Evolutionary conservation across 352 stramenopile genomes (phyloP), one percentile per base, ranked within the genome.

Genomic region (Phytopythium oedochilum): DNA sequence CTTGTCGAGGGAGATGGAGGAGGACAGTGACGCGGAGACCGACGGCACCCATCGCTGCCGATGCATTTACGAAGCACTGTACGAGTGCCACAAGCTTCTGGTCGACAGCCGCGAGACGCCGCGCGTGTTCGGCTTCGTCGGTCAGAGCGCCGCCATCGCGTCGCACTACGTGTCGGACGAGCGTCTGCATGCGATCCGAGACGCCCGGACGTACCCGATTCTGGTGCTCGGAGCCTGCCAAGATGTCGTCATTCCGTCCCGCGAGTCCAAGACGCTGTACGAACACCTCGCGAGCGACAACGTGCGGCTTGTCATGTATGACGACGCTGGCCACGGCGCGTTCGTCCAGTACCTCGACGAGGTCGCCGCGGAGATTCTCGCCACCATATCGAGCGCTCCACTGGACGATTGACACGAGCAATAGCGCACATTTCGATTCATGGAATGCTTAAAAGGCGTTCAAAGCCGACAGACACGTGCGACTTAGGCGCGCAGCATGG

Each of bases 331-430:
- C 0, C 73, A 83, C 48, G 70, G 68, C 5, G 63, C 72, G 5
- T 69, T 78, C 48, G 54, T 75, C 32, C 70, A 83, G 57, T 70
- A 76, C 39, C 55, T 77, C n/a, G 68, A 75, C 20, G 70, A 73
- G 23, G 53, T 80, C 6, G 62, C 63, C 5, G 18, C 44, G 3
- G 73, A 78, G 14, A 63, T 83, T 39, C 29, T 78, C 28, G 62
- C 40, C 10, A 70, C 61, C 1, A 51, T 75, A 31, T 18, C 31
- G 22, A 46, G 52, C 42, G 42, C 39, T 26, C 20, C 28, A 18
- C 28, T 22, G 15, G 47, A 29, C 20, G 20, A 22, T 5, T 53
- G 31, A 43, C n/a, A 28, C 17, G 15, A 12, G 20, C 36, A 2
- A 39, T 39, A n/a, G n/a, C n/a, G 23, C n/a, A 26, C 23, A n/a